Evolutionary conservation across 495 filamentous ascomycete species (phyloP), one percentile per base, ranked within the genome.

Genomic region (Talaromyces trachyspermus): DNA sequence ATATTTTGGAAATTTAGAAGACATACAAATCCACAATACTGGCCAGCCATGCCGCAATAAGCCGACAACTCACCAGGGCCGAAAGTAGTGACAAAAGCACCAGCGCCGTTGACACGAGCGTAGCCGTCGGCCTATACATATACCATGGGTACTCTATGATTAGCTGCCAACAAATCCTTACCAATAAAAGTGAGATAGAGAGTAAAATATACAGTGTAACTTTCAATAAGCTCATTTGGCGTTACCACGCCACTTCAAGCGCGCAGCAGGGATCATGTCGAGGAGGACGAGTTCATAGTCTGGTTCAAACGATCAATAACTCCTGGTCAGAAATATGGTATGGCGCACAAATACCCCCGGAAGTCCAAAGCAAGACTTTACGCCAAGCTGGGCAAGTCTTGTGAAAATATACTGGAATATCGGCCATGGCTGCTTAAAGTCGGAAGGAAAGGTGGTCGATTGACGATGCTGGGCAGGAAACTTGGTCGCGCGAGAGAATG

Each of bases 21-120:
- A 15, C 41, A 14, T 32, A 44, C 45, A n/a, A 15, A 48, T 38
- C 39, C 45, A 12, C 7, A 14, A 32, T 48, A 35, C 4, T 32
- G 25, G 10, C 45, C 45, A 17, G 26, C 45, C 30, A 48, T 40
- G 24, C 45, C 45, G 26, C 45, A 48, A 10, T 35, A 33, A 6
- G 45, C 45, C 15, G 25, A 35, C 9, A 48, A 10, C 10, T 48
- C 45, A 12, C 45, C 45, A 19, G 45, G 45, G n/a, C 30, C 45
- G 19, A 48, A 48, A 23, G 45, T 48, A 19, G 45, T 48, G 5
- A 48, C 45, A 17, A 48, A 48, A 8, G 30, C 45, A 40, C 32
- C 45, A 20, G 29, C 15, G 5, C 45, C 45, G 11, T 48, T 48
- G 5, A 35, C 25, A 22, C 45, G 15, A 7, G 33, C 45, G 36